A percentile compares a stretch with the other conserved stretches of the same genome.
phyloP scores from a whole-genome alignment of 257 asterid species.

The Solanum gracilifrons region DNA sequence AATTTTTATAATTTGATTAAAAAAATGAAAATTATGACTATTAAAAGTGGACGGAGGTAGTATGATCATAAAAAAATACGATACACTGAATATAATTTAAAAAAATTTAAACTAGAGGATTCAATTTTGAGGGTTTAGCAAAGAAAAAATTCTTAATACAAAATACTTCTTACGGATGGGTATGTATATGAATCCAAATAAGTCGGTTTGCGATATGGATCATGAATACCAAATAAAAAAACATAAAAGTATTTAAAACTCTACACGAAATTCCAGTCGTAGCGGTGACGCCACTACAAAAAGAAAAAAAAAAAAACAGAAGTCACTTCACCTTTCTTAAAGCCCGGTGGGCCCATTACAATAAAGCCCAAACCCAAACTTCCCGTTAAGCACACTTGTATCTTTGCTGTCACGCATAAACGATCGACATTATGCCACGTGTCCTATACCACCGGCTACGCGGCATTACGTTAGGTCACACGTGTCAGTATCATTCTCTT shows the following conservation, averaged over 20 bases:
- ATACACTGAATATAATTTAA: too few relatives aligned
- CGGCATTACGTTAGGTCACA: not conserved
- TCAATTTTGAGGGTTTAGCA: too few relatives aligned
- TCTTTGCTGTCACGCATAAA: not conserved
- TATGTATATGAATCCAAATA: too few relatives aligned
- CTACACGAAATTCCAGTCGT: constrained; percentile 6
- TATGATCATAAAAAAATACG: too few relatives aligned
- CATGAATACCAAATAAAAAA: too few relatives aligned
- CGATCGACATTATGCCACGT: not conserved
- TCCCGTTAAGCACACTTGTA: not conserved
- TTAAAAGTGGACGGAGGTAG: too few relatives aligned
- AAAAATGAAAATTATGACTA: too few relatives aligned
- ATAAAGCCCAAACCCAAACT: not conserved
- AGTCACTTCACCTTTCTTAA: not conserved
- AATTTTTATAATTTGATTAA: too few relatives aligned
- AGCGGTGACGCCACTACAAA: constrained; percentile 19
- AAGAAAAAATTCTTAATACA: too few relatives aligned
- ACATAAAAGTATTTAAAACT: not conserved
- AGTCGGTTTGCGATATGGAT: too few relatives aligned
- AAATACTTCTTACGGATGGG: too few relatives aligned
- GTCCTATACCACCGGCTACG: not conserved
- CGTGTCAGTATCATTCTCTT: not conserved
- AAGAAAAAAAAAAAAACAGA: not conserved
- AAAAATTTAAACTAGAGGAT: too few relatives aligned
- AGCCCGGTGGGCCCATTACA: not conserved